These are phyloP conservation scores for Colletotrichum higginsianum DNA, from an alignment of 2,329 filamentous ascomycete species.

Conservation along the genomic window DNA sequence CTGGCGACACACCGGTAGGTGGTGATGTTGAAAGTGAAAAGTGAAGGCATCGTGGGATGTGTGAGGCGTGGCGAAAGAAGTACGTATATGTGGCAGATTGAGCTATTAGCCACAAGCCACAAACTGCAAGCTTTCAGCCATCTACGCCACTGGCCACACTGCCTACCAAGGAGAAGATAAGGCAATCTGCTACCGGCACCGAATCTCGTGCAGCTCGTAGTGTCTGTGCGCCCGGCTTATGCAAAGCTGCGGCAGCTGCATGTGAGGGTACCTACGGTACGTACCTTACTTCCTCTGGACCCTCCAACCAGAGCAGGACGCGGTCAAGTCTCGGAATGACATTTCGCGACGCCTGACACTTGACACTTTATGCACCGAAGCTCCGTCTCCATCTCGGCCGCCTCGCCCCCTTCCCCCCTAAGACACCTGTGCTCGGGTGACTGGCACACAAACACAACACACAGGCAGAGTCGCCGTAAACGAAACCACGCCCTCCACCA, in stretches of 20 bases:
- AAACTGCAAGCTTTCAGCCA: background rate
- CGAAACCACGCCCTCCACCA: background rate
- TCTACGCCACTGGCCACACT: background rate
- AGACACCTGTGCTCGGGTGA: constrained; percentile 1
- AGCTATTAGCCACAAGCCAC: background rate
- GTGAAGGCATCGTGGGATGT: background rate
- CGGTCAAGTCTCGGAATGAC: constrained; percentile 44
- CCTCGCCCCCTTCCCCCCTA: background rate
- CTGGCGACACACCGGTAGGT: background rate
- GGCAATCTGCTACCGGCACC: background rate
- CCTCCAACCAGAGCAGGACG: constrained; percentile 1
- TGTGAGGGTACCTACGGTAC: constrained; percentile 3
- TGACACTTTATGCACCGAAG: constrained; percentile 48
- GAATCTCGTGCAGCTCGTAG: background rate
- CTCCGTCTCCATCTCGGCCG: constrained; percentile 12
- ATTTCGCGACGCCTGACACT: constrained; percentile 53
- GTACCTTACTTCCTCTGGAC: background rate
- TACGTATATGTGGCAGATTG: background rate
- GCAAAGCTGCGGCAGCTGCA: constrained; percentile 13
- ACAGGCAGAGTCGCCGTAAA: background rate
- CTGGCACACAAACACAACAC: background rate
- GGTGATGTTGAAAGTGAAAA: no score
- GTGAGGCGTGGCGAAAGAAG: accelerated
- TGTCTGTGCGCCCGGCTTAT: background rate
- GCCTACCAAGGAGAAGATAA: background rate